Percentiles rank a stretch among this genome's conserved stretches.
These are phyloP conservation scores for Pelargonium myrrhifolium DNA, from an alignment of 441 rosid genomes.

Conservation along the genomic window DNA sequence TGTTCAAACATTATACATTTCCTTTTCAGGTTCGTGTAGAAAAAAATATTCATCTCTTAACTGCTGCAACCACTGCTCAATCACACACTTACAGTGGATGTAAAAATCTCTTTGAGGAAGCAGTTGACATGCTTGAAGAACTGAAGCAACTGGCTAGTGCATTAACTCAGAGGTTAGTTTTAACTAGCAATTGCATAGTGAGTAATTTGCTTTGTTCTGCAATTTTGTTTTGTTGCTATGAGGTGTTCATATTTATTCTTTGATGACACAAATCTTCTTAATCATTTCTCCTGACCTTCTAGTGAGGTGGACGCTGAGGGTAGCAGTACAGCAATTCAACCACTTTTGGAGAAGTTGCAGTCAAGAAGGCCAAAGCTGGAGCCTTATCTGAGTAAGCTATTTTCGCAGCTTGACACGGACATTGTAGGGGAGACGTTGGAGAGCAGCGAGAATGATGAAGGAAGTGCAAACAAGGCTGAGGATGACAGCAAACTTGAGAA, in stretches of 20 bases:
- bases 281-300: background rate
- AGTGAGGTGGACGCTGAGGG: constrained; percentile 13
- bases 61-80: constrained; percentile 13
- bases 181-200: background rate
- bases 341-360: constrained; percentile 16
- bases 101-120: constrained; percentile 1
- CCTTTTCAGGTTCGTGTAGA: constrained; percentile 20
- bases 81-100: background rate
- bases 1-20: background rate
- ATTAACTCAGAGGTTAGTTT: constrained; percentile 25
- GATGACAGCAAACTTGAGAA: background rate
- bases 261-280: background rate
- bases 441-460: constrained; percentile 3
- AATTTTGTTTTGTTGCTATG: too few species aligned
- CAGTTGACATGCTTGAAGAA: constrained; percentile 20
- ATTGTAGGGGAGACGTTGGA: background rate
- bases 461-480: background rate
- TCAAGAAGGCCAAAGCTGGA: constrained; percentile 18
- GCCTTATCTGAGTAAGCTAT: constrained; percentile 16
- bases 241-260: background rate
- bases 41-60: constrained; percentile 1
- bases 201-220: too few species aligned
- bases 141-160: constrained; percentile 17
- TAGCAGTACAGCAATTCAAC: constrained; percentile 1
- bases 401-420: background rate